Conservation (phyloP, 495 filamentous ascomycete species). For the Pseudoneurospora amorphoporcata region DNA sequence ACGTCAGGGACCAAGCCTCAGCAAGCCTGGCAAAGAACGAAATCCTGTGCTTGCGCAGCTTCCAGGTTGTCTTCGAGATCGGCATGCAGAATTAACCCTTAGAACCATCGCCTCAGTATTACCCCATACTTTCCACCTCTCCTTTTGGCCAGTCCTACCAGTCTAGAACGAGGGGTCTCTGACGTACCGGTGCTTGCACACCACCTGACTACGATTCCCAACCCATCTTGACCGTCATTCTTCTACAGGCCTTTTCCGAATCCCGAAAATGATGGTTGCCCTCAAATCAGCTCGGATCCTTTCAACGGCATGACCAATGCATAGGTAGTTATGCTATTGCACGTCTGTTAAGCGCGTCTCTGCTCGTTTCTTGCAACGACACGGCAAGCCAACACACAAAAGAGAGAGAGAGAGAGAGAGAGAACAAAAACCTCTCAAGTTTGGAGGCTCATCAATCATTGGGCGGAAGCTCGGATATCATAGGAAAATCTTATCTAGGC, state of each 20-base stretch:
- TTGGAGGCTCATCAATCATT: neutral
- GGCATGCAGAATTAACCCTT: neutral
- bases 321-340: neutral
- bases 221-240: neutral
- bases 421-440: neutral
- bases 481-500: neutral
- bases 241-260: neutral
- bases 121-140: neutral
- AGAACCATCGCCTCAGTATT: neutral
- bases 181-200: neutral
- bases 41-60: neutral
- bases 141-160: neutral
- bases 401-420: neutral
- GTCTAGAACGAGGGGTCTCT: neutral
- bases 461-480: slow-evolving; percentile 1
- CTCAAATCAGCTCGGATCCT: neutral
- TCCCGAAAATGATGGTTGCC: neutral
- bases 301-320: neutral
- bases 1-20: neutral
- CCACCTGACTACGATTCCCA: neutral
- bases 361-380: neutral
- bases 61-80: neutral
- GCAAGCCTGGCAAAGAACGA: neutral
- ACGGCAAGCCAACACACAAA: slow-evolving; percentile 1
- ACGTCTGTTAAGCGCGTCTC: neutral